Conservation (phyloP, 495 filamentous ascomycete species). For the Apiosordaria backusii region DNA sequence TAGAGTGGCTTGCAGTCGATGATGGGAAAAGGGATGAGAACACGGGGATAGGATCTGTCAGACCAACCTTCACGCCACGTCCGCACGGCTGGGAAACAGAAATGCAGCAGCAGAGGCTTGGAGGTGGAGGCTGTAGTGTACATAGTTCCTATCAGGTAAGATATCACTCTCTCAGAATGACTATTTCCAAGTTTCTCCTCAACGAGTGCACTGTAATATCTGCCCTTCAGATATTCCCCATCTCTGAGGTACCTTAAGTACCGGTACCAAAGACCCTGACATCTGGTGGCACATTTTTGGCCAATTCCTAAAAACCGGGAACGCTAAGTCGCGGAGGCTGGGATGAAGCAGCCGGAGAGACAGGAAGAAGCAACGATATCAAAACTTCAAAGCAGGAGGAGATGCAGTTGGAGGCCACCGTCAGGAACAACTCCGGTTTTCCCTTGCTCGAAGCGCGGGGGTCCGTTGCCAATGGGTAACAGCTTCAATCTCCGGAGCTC, state of each 20-base stretch:
- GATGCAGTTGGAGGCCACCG: not conserved
- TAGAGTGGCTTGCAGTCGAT: not conserved
- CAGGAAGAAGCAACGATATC: not conserved
- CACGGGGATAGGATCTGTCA: not conserved
- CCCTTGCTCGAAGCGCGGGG: not conserved
- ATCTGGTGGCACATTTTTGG: too few relatives aligned
- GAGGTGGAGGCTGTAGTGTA: too few relatives aligned
- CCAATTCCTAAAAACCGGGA: slow-evolving; percentile 4
- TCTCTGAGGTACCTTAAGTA: not conserved
- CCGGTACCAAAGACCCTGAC: not conserved
- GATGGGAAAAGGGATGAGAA: not conserved
- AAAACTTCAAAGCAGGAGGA: not conserved
- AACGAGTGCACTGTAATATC: too few relatives aligned
- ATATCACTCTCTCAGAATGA: too few relatives aligned
- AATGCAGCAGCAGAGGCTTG: too few relatives aligned
- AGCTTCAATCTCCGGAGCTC: slow-evolving; percentile 2
- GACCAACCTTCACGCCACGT: not conserved
- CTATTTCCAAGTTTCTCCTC: too few relatives aligned
- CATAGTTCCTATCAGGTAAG: not conserved
- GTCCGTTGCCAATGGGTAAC: not conserved
- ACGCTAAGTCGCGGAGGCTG: slow-evolving; percentile 11
- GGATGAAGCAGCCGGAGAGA: slow-evolving; percentile 11
- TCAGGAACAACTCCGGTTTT: not conserved
- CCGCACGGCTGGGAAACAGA: not conserved
- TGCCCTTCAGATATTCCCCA: not conserved